phyloP scores from a whole-genome alignment of 345 rosid genomes.

The Leavenworthia alabamica region DNA sequence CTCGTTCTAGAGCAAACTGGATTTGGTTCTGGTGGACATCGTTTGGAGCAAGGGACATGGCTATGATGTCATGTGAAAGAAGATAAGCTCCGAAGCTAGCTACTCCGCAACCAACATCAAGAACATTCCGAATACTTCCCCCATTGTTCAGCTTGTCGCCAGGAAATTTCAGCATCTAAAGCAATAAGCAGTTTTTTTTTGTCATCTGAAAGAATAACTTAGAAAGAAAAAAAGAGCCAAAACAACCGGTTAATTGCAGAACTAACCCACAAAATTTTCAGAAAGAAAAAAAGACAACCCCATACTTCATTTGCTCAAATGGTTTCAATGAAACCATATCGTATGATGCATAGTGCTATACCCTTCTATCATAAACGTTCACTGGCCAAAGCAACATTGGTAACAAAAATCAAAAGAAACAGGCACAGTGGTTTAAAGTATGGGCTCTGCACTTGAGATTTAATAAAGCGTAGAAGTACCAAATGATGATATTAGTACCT shows the following conservation, averaged over 20 bases:
- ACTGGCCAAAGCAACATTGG: neutral
- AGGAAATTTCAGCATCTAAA: constrained; percentile 94
- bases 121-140: constrained; percentile 76
- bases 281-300: neutral
- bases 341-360: neutral
- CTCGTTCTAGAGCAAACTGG: constrained; percentile 94
- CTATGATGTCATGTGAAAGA: constrained; percentile 67
- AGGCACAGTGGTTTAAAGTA: neutral
- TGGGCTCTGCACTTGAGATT: neutral
- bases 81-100: constrained; percentile 99
- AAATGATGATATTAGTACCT: constrained; percentile 35
- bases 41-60: constrained; percentile 97
- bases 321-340: too few species aligned
- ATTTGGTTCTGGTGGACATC: constrained; percentile 98
- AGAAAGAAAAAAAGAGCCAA: constrained; percentile 9
- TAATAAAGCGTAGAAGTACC: neutral
- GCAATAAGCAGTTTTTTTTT: constrained; percentile 25
- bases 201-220: constrained; percentile 26
- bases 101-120: constrained; percentile 97
- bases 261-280: neutral
- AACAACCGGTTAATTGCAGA: constrained; percentile 5
- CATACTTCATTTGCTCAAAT: neutral
- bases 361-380: neutral
- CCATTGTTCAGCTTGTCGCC: constrained; percentile 76
- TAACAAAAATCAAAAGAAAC: neutral